These are phyloP conservation scores for Aurantiochytrium sp. DNA, from an alignment of 108 stramenopile genomes.

Conservation along the genomic window DNA sequence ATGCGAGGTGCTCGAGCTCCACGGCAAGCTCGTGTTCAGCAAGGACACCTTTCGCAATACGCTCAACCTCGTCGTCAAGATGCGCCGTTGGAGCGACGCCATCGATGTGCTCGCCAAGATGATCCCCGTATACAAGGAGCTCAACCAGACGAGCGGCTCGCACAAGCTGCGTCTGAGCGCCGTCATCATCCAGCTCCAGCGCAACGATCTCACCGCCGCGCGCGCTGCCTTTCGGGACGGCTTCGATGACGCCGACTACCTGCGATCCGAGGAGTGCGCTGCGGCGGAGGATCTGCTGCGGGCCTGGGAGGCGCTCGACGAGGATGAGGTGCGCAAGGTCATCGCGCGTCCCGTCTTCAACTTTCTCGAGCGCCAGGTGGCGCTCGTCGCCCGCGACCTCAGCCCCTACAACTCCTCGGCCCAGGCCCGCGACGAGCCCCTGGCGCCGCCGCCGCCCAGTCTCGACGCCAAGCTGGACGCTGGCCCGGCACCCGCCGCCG, in stretches of 20 bases:
- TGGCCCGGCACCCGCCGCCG: neutral
- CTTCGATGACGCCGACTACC: slow-evolving; percentile 12
- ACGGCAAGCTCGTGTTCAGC: neutral
- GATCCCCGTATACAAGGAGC: slow-evolving; percentile 27
- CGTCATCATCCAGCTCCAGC: neutral
- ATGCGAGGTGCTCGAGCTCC: slow-evolving; percentile 15
- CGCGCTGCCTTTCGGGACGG: neutral
- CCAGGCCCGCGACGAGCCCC: neutral
- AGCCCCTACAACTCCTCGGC: neutral
- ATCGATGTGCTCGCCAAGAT: neutral
- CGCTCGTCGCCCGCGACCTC: neutral
- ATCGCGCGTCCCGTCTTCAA: neutral
- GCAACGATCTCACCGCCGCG: neutral
- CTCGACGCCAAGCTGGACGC: neutral
- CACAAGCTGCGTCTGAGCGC: neutral
- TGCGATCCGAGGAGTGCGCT: slow-evolving; percentile 1
- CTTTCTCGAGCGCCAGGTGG: neutral
- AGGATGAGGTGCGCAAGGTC: neutral
- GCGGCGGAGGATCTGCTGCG: slow-evolving; percentile 6
- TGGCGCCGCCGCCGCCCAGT: neutral
- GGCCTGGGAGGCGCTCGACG: neutral
- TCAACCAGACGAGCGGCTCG: neutral
- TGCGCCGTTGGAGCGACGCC: neutral
- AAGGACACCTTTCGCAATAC: neutral
- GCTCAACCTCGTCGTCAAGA: neutral